Evolutionary conservation across 2,329 filamentous ascomycete species (phyloP), one percentile per base, ranked within the genome.

Genomic region (Fusarium sp.): DNA sequence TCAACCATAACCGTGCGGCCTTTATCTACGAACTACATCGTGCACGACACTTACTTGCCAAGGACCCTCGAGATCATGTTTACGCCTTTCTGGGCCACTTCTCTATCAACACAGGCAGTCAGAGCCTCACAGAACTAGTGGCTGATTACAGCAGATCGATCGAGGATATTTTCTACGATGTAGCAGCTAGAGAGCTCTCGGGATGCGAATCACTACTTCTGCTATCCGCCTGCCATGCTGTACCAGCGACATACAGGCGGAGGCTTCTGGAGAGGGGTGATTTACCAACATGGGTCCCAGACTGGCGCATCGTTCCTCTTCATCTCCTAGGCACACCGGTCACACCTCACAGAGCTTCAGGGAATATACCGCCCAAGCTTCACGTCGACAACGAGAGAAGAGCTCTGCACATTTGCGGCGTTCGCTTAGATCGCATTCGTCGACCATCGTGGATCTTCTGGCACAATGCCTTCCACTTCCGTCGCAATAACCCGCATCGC

Each of bases 251-350:
- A 5, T 58, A 71, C 26, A 45, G 36, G 31, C 71, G 66, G 3
- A 60, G 49, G n/a, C n/a, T 49, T 2, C 48, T 53, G 34, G 22
- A 28, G 15, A 56, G 34, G 24, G 50, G 39, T 5, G 18, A 54
- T 20, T 26, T 81, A 6, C 79, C 79, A 2, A 77, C 78, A 0
- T 81, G 79, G 79, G 79, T 79, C 26, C 79, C 79, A 1, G 79
- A 81, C 70, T 81, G 79, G 80, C 73, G 77, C 3, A 56, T 75
- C 8, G 55, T 74, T 8, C 77, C 78, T 14, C 53, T 78, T 1
- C 78, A 80, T 39, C 69, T 80, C 10, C 68, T 80, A 15, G 76
- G 74, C 3, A 73, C 76, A 1, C 78, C 78, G 1, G 70, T 64
- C 13, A 77, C 75, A 14, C 77, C 75, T 3, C 78, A 80, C 31